Base-by-base conservation (phyloP, 257 asterid species). In the Hygrophila difformis region DNA sequence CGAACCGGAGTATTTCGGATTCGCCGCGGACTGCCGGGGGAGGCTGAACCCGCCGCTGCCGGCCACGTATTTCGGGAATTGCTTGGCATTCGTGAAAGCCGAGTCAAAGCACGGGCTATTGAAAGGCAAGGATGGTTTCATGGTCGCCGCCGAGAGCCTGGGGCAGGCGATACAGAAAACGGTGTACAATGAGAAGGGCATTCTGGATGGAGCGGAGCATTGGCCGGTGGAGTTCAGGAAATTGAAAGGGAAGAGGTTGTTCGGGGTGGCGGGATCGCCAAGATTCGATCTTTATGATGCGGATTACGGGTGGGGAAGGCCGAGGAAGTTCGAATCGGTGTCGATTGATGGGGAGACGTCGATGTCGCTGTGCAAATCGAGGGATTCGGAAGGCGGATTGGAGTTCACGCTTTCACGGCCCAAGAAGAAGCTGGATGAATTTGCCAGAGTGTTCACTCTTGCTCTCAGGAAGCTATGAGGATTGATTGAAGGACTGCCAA, bases 281-380 rank as follows among this genome's bases (percentile, higher is more conserved):
- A 46, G 55, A 13, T 64, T 56, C 22, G 69, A 63, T 37, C 67
- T 56, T 11, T 70, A 74, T 36, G 53, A 31, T 11, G 46, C 51
- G 35, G 75, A 74, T 42, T 74, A 51, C 8, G 82, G 82, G 33
- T 70, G 74, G 74, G 75, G 82, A 7, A 70, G 59, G 56, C 64
- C 78, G 1, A 26, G 34, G 12, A 74, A 74, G 38, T 56, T 49
- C 22, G 82, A 74, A 22, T 33, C 47, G 18, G 6, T 55, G 23
- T 70, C 57, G 0, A 64, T 66, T 5, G 73, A 71, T 12, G 57
- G 23, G 2, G 62, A 51, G 0, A 58, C 51, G 0, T 41, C 73
- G 0, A 44, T 75, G 11, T 64, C 76, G 0, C 46, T 75, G 0
- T 28, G 39, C 24, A 66, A 61, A 18, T 41, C 66, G n/a, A 46